phyloP scores from a whole-genome alignment of 2,329 filamentous ascomycete species.

The Colletotrichum melonis region DNA sequence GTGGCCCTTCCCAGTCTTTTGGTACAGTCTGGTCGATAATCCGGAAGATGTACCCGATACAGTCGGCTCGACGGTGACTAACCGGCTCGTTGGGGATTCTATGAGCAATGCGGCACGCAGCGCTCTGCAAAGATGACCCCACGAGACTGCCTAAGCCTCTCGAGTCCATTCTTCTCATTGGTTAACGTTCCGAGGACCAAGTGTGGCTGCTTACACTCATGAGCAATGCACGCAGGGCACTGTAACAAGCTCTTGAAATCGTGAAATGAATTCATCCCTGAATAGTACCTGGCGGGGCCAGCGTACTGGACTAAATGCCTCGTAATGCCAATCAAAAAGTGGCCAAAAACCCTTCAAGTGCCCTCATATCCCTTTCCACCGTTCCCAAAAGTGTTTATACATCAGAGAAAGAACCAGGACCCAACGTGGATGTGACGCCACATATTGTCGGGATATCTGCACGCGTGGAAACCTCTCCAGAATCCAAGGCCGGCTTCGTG shows the following conservation, averaged over 20 bases:
- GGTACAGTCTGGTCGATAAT: background rate
- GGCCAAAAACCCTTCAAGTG: background rate
- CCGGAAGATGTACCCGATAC: background rate
- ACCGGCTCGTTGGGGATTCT: background rate
- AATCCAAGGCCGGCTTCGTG: constrained; percentile 13
- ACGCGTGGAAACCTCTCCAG: background rate
- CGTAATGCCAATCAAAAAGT: constrained; percentile 2
- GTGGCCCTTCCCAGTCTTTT: background rate
- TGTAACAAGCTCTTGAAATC: background rate
- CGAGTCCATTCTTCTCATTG: background rate
- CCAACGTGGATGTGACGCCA: background rate
- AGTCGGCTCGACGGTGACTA: no score
- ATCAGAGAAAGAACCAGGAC: constrained; percentile 6
- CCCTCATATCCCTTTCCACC: background rate
- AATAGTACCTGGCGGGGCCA: background rate
- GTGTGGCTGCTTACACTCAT: background rate
- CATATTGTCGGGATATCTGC: background rate
- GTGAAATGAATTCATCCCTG: background rate
- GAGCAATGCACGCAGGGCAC: background rate
- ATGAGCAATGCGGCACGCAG: background rate
- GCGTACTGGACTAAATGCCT: constrained; percentile 15
- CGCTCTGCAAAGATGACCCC: background rate
- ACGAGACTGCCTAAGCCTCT: background rate
- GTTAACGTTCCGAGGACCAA: background rate
- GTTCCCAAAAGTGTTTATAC: constrained; percentile 11